Percentiles rank a stretch among this genome's conserved stretches.
phyloP scores from a whole-genome alignment of 2,329 filamentous ascomycete species.

The Botrytis squamosa region DNA sequence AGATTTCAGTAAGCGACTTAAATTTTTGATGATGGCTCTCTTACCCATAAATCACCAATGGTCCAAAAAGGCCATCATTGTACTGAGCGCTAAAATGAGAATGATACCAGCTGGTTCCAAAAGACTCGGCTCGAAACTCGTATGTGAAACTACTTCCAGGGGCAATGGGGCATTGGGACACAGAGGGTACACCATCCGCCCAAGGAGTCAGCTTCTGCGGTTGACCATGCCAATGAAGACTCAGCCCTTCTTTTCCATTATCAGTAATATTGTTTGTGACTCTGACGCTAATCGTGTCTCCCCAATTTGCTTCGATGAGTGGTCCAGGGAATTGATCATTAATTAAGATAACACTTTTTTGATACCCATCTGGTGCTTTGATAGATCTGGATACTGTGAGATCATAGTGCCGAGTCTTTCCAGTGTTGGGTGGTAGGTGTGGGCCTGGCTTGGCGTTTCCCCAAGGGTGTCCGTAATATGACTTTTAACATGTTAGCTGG shows the following conservation, averaged over 20 bases:
- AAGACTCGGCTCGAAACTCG: conserved; percentile 29
- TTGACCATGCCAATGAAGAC: conserved; percentile 48
- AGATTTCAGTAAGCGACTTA: not conserved
- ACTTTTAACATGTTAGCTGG: not conserved
- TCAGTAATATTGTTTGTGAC: conserved; percentile 64
- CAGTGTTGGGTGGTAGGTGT: conserved; percentile 39
- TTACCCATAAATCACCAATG: conserved; percentile 55
- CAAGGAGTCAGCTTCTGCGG: conserved; percentile 42
- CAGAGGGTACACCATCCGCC: conserved; percentile 44
- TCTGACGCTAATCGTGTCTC: conserved; percentile 54
- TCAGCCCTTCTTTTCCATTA: conserved; percentile 37
- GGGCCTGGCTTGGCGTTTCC: conserved; percentile 42
- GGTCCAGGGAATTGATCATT: conserved; percentile 40
- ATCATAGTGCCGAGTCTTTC: conserved; percentile 40
- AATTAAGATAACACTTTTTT: conserved; percentile 52
- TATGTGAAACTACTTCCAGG: conserved; percentile 40
- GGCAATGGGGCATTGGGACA: conserved; percentile 63
- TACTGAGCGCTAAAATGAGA: conserved; percentile 52
- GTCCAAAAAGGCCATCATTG: conserved; percentile 56
- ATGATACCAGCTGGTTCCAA: conserved; percentile 59
- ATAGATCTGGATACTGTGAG: conserved; percentile 35
- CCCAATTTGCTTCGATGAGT: conserved; percentile 38
- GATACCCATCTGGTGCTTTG: conserved; percentile 42
- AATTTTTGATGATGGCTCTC: no score
- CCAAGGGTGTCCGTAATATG: conserved; percentile 51